A percentile compares a stretch with the other conserved stretches of the same genome.
These are phyloP conservation scores for Ormosia emarginata DNA, from an alignment of 306 rosid species.

Conservation along the genomic window DNA sequence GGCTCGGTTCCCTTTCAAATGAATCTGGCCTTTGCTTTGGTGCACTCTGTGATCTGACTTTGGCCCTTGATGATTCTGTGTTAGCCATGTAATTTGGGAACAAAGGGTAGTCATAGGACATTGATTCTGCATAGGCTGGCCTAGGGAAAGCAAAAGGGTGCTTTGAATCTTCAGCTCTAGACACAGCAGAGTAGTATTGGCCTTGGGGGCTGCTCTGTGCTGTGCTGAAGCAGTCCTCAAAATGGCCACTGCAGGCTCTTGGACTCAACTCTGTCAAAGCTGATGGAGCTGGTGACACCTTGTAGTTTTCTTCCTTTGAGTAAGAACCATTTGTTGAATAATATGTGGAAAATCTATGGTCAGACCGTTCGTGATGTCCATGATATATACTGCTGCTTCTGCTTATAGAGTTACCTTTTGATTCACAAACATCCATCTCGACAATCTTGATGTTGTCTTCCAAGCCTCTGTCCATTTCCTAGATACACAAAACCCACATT, in stretches of 20 bases:
- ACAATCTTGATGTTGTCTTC: constrained; percentile 91
- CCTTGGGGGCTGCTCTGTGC: constrained; percentile 66
- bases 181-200: constrained; percentile 50
- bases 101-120: constrained; percentile 60
- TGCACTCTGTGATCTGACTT: constrained; percentile 83
- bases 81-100: constrained; percentile 95
- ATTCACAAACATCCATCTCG: constrained; percentile 77
- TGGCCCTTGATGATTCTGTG: constrained; percentile 85
- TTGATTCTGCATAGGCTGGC: constrained; percentile 52
- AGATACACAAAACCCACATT: constrained; percentile 16
- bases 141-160: constrained; percentile 58
- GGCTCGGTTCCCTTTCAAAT: constrained; percentile 68
- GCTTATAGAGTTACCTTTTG: constrained; percentile 42
- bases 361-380: constrained; percentile 26
- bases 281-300: constrained; percentile 68
- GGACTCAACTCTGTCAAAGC: constrained; percentile 64
- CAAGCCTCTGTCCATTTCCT: constrained; percentile 63
- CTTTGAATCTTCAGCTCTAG: constrained; percentile 46
- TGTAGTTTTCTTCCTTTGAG: constrained; percentile 53
- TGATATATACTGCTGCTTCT: constrained; percentile 47
- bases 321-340: constrained; percentile 25
- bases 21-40: constrained; percentile 87
- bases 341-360: constrained; percentile 32
- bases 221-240: constrained; percentile 60
- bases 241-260: constrained; percentile 64